Conservation (phyloP, 2,329 filamentous ascomycete species). For the Huntiella decipiens region DNA sequence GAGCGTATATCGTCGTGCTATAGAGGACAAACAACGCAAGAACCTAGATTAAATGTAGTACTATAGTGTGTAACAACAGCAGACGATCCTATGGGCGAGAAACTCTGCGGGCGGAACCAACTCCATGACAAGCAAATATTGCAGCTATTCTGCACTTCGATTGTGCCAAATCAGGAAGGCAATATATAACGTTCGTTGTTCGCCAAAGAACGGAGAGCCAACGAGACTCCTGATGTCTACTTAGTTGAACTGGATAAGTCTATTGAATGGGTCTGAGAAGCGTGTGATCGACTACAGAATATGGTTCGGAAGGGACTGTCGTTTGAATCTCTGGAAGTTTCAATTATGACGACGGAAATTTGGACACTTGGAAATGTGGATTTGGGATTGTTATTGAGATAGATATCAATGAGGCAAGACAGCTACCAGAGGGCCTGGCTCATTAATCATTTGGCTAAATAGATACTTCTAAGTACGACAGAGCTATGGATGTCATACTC, state of each 20-base stretch:
- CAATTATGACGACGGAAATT: slow-evolving; percentile 1
- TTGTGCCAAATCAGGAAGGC: slow-evolving; percentile 47
- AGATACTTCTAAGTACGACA: too few species aligned
- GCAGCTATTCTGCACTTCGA: slow-evolving; percentile 19
- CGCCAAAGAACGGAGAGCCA: slow-evolving; percentile 32
- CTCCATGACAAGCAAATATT: slow-evolving; percentile 20
- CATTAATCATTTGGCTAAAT: too few species aligned
- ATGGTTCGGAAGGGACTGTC: slow-evolving; percentile 14
- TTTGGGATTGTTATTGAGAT: background rate
- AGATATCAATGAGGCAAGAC: too few species aligned
- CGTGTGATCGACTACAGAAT: slow-evolving; percentile 21
- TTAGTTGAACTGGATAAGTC: slow-evolving; percentile 32
- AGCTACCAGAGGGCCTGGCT: too few species aligned
- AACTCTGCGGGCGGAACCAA: background rate
- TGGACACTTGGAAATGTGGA: slow-evolving; percentile 1
- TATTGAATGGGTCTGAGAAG: slow-evolving; percentile 29
- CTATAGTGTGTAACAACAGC: slow-evolving; percentile 17
- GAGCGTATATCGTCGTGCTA: slow-evolving; percentile 46
- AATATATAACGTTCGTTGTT: slow-evolving; percentile 65
- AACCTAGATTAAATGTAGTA: slow-evolving; percentile 43
- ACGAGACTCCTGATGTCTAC: slow-evolving; percentile 29
- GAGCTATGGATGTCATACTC: too few species aligned
- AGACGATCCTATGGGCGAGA: background rate
- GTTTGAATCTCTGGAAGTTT: slow-evolving; percentile 3
- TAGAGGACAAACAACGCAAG: slow-evolving; percentile 47